Base-by-base conservation (phyloP, 108 stramenopile genomes). In the Hondaea fermentalgiana region DNA sequence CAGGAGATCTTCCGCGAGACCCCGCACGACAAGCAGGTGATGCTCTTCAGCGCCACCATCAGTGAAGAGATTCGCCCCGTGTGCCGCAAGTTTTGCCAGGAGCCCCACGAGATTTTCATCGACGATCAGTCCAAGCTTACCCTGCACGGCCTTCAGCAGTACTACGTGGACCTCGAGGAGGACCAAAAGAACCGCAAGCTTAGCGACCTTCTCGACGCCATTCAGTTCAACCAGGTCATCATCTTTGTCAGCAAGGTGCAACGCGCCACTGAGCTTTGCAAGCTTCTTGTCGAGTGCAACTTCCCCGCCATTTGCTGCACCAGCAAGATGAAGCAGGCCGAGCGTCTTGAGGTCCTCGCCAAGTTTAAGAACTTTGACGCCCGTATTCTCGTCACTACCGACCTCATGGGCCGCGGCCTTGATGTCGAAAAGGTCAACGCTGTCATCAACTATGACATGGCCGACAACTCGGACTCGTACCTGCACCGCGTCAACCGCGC, bases 401-500 rank as follows among this genome's bases (percentile, higher is more conserved):
- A 99, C 94, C 95, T 99, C 93, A 98, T 98, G 91, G 99, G 99
- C 60, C 98, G 99, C 92, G 99, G 99, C 88, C 98, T 99, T 90
- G 99, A 99, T 95, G 98, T 99, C 93, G 98, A 99, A 92, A 97
- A 98, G 87, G 98, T 99, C 87, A 99, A 99, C 93, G 97, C 98
- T 69, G 99, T 99, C 72, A 96, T 99, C 93, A 99, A 99, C 94
- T 99, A 99, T 92, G 99, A 99, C 90, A 98, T 99, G 92, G 98
- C 99, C 49, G 97, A 96, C 91, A 58, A 29, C 59, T 95, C 96
- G 47, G 98, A 99, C 94, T 97, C 97, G 90, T 99, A 98, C 93
- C 93, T 99, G 87, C 99, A 99, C 92, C 96, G 99, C 71, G 98
- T 98, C 57, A 97, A 98, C 57, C 97, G 99, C 89, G 98, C 98